Evolutionary conservation across 1,139 yeast species (phyloP), one percentile per base, ranked within the genome.

Genomic region (Kurtzmaniella natalensis): DNA sequence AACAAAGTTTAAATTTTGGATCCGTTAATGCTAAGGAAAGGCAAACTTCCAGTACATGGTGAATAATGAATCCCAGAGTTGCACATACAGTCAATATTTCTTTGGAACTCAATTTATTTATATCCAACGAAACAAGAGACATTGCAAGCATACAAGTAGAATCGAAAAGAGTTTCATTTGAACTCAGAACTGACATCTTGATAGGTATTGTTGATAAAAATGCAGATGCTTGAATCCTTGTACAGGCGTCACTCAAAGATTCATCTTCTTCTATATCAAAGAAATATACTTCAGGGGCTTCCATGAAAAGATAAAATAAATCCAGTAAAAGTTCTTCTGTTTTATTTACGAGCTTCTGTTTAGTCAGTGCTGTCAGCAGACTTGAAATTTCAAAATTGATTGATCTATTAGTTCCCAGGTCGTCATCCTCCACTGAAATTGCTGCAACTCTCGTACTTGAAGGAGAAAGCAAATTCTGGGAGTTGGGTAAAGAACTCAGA

Each of bases 1-100:
- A 61, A 35, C 61, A 58, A 3, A 64, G 50, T 40, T 65, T 68
- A 43, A 67, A 65, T 36, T 57, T 61, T 3, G 67, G 43, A 40
- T 66, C 66, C 0, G 64, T 54, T 15, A 68, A 50, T 3, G 62
- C 47, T 26, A 67, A 51, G 29, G 52, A 54, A 31, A 64, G 44
- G 36, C 70, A 60, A 0, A 66, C 56, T 31, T 68, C 71, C 39
- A 70, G 57, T 2, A 68, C 53, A 5, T 61, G 48, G 33, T 57
- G 61, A 10, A 67, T 47, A 14, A 69, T 53, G 33, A 53, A 48
- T 35, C 61, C 64, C 16, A 68, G 57, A 48, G 32, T 11, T 25
- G 20, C 14, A 28, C 38, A 19, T 18, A 22, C 10, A 13, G 30
- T 28, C 26, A 13, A 28, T 13, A n/a, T 25, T 18, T 8, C 19